phyloP scores from a whole-genome alignment of 1,284 basidiomycete genomes.

The Meira miltonrushii region DNA sequence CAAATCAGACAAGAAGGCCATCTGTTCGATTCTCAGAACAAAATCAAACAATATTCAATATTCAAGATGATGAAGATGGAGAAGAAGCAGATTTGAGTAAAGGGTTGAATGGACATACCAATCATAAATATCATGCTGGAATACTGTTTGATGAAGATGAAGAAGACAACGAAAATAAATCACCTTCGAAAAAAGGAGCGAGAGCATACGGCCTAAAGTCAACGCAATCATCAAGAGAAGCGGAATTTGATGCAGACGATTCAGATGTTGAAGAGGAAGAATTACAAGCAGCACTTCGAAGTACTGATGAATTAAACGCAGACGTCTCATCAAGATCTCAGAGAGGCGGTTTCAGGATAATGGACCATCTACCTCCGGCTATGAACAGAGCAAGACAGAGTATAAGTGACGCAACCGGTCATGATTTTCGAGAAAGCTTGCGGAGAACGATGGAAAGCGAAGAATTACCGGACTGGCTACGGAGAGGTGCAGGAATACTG shows the following conservation, averaged over 20 bases:
- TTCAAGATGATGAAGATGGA: constrained; percentile 10
- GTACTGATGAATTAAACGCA: neutral
- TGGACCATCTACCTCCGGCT: constrained; percentile 16
- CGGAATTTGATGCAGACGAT: constrained; percentile 51
- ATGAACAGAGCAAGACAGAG: constrained; percentile 18
- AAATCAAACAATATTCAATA: neutral
- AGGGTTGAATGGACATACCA: neutral
- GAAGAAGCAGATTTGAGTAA: constrained; percentile 3
- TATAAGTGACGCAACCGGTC: constrained; percentile 24
- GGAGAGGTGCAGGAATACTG: constrained; percentile 67
- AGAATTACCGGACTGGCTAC: constrained; percentile 53
- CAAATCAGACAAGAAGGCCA: neutral
- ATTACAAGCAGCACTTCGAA: constrained; percentile 9
- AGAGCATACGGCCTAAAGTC: constrained; percentile 30
- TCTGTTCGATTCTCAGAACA: constrained; percentile 8
- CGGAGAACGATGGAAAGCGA: constrained; percentile 52
- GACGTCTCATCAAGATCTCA: neutral
- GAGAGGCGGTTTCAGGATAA: constrained; percentile 21
- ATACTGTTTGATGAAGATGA: neutral
- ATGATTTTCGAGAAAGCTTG: constrained; percentile 31
- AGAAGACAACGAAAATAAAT: too few relatives aligned
- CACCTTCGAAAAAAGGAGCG: neutral
- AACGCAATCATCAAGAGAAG: constrained; percentile 47
- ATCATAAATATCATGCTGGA: neutral
- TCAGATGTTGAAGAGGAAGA: constrained; percentile 28